Evolutionary conservation across 108 stramenopile species (phyloP).

Genomic region (Stephanodiscus triporus): DNA sequence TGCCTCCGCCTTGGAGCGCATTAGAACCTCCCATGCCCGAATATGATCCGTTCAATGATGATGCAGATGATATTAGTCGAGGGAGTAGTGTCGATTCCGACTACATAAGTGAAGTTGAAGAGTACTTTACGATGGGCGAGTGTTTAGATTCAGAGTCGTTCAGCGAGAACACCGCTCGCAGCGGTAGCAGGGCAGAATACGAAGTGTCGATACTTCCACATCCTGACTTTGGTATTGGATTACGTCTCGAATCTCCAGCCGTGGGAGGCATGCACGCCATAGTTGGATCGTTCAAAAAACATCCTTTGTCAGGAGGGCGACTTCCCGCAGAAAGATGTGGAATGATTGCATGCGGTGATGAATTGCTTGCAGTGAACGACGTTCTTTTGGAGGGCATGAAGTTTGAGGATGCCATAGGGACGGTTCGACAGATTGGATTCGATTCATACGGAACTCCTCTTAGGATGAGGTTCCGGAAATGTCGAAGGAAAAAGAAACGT

Average conservation of each 20-base stretch:
- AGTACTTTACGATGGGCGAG: conserved; percentile 15
- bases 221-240: conserved; percentile 85
- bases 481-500: conserved; percentile 45
- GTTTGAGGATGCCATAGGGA: conserved; percentile 84
- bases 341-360: conserved; percentile 76
- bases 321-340: conserved; percentile 86
- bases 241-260: conserved; percentile 77
- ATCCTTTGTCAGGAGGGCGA: conserved; percentile 80
- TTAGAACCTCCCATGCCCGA: conserved; percentile 77
- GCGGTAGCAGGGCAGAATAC: conserved; percentile 49
- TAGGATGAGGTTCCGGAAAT: conserved; percentile 63
- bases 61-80: conserved; percentile 27
- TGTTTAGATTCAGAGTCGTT: conserved; percentile 24
- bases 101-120: conserved; percentile 35
- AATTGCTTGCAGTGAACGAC: conserved; percentile 79
- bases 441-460: conserved; percentile 62
- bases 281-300: conserved; percentile 86
- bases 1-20: conserved; percentile 78
- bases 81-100: conserved; percentile 46
- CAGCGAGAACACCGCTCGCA: conserved; percentile 12
- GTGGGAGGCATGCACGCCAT: conserved; percentile 74
- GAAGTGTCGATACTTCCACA: conserved; percentile 78
- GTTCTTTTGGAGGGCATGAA: conserved; percentile 64
- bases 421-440: conserved; percentile 76
- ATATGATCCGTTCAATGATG: conserved; percentile 66